Base-by-base conservation (phyloP, 164 flowering plant species). In the Brasenia schreberi region DNA sequence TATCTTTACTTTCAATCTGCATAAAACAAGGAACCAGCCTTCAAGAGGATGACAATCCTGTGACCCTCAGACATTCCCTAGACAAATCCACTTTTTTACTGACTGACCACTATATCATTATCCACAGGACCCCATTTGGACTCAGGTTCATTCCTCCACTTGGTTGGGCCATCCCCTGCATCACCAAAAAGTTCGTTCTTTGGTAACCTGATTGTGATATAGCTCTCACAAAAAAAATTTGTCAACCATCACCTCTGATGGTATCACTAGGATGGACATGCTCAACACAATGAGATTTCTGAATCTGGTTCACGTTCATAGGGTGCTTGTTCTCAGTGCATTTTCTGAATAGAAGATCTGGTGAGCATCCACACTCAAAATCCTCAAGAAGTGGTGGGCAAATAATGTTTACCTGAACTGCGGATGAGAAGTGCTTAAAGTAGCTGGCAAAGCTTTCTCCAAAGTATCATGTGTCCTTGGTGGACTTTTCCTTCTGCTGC, bases 121-220 rank as follows among this genome's bases (percentile, higher is more conserved):
- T 45, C 12, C 11, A 45, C 53, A 45, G 12, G 53, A 45, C 12
- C 53, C 53, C 12, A 7, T 45, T 45, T 12, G 6, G 53, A 45
- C 53, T 45, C 53, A 45, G 53, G 53, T 12, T 45, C 53, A 45
- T 4, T 45, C 53, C 53, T 45, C 96, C 96, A 88, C 76, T 92
- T 89, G 56, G 66, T 72, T 65, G 75, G 67, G 69, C 63, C 33
- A 71, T 19, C 61, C 76, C 81, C 66, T 71, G 75, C 53, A 52
- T 70, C 60, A 49, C 65, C 27, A 23, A 23, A 23, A 23, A 23
- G 27, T 23, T 23, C 27, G 27, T 23, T 23, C 27, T 23, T 23
- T 23, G 27, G 27, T 23, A 23, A 23, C 27, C 27, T 23, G 2
- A 23, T 23, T 23, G 2, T 23, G 27, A 23, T 23, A 23, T 23